Percentiles rank a stretch among this genome's conserved stretches.
phyloP scores from a whole-genome alignment of 2,329 filamentous ascomycete genomes.

The Leptosphaerulina australis region DNA sequence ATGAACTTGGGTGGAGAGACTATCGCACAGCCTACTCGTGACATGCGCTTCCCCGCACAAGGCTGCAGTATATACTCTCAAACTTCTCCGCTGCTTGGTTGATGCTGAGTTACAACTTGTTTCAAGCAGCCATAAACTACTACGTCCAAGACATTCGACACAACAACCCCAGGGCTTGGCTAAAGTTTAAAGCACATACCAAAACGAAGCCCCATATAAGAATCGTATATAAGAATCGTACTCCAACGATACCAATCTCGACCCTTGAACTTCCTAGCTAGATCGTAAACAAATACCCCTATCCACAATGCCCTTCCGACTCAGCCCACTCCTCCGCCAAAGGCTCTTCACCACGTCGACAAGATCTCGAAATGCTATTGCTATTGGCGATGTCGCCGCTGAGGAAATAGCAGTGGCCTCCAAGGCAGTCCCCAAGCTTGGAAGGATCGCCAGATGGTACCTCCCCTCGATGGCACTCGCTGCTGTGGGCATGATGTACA shows the following conservation, averaged over 20 bases:
- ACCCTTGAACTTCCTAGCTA: background rate
- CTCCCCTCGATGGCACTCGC: slow-evolving; percentile 45
- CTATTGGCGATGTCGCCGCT: slow-evolving; percentile 31
- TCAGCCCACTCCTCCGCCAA: slow-evolving; percentile 31
- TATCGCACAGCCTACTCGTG: slow-evolving; percentile 37
- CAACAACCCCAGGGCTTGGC: slow-evolving; percentile 19
- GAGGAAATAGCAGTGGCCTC: slow-evolving; percentile 33
- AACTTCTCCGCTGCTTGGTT: slow-evolving; percentile 24
- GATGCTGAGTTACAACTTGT: slow-evolving; percentile 24
- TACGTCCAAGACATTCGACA: slow-evolving; percentile 27
- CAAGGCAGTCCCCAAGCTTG: slow-evolving; percentile 39
- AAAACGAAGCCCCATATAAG: slow-evolving; percentile 6
- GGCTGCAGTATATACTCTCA: slow-evolving; percentile 32
- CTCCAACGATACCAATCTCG: background rate
- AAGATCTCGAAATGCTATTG: slow-evolving; percentile 33
- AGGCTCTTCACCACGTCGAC: slow-evolving; percentile 41
- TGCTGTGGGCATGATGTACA: slow-evolving; percentile 40
- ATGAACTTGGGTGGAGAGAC: slow-evolving; percentile 36
- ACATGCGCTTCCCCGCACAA: slow-evolving; percentile 34
- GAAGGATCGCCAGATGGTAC: slow-evolving; percentile 43
- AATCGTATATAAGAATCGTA: too few relatives aligned
- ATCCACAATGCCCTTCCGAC: slow-evolving; percentile 39
- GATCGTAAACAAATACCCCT: slow-evolving; percentile 2
- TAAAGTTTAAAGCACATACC: slow-evolving; percentile 12
- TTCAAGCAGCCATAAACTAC: slow-evolving; percentile 22